These are phyloP conservation scores for Trichocladium antarcticum DNA, from an alignment of 495 filamentous ascomycete species.

Conservation along the genomic window DNA sequence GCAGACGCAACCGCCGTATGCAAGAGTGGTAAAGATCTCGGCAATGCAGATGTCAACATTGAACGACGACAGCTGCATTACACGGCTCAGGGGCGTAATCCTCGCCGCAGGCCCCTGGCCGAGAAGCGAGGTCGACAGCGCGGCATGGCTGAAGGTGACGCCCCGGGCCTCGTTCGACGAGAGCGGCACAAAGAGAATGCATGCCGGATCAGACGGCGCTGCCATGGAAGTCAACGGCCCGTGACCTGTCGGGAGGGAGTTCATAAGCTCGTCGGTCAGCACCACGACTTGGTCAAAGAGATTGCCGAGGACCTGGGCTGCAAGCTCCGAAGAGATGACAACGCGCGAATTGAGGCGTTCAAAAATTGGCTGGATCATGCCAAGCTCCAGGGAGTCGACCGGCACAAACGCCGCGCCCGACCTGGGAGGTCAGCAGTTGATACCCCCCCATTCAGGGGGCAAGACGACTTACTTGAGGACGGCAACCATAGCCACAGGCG, in stretches of 20 bases:
- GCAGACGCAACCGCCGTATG: conserved; percentile 42
- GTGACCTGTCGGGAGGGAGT: conserved; percentile 16
- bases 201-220: conserved; percentile 32
- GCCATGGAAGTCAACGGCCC: conserved; percentile 29
- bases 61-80: conserved; percentile 59
- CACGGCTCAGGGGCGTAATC: conserved; percentile 40
- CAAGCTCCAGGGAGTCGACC: conserved; percentile 31
- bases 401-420: conserved; percentile 37
- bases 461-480: conserved; percentile 32
- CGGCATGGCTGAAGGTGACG: conserved; percentile 36
- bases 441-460: not conserved
- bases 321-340: conserved; percentile 30
- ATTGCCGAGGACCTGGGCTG: conserved; percentile 26
- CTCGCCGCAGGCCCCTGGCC: conserved; percentile 41
- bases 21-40: conserved; percentile 56
- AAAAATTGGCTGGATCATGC: conserved; percentile 33
- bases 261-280: conserved; percentile 25
- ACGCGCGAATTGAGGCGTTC: conserved; percentile 31
- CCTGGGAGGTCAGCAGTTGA: conserved; percentile 13
- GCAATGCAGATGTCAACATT: conserved; percentile 57
- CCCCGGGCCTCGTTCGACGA: conserved; percentile 27
- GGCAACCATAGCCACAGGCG: conserved; percentile 38
- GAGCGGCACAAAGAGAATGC: conserved; percentile 31
- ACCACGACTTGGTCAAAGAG: conserved; percentile 30
- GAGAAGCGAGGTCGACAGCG: conserved; percentile 32